A percentile compares a stretch with the other conserved stretches of the same genome.
These are phyloP conservation scores for Corinectria fuckeliana DNA, from an alignment of 2,329 filamentous ascomycete species.

Conservation along the genomic window DNA sequence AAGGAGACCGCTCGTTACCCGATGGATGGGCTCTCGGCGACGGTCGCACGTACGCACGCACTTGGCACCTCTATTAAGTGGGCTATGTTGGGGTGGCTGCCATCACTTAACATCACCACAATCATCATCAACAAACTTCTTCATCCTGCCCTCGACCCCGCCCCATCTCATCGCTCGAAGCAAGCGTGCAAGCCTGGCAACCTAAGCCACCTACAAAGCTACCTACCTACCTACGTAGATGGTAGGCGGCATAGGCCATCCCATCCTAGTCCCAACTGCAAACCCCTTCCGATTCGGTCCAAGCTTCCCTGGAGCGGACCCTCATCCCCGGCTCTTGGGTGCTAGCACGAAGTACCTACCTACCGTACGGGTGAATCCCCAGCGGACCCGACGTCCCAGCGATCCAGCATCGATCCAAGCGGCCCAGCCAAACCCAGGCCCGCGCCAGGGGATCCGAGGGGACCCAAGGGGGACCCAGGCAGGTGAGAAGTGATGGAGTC, in stretches of 20 bases:
- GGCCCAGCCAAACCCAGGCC: slow-evolving; percentile 1
- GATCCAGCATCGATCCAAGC: slow-evolving; percentile 22
- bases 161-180: slow-evolving; percentile 3
- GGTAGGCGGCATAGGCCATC: slow-evolving; percentile 21
- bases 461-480: slow-evolving; percentile 23
- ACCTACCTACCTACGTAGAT: too few relatives aligned
- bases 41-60: not conserved
- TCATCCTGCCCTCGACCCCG: slow-evolving; percentile 13
- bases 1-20: not conserved
- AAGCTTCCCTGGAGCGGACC: slow-evolving; percentile 33
- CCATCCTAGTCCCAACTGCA: not conserved
- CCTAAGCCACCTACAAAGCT: too few relatives aligned
- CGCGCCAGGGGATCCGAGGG: not conserved
- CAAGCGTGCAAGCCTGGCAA: slow-evolving; percentile 7
- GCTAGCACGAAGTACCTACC: slow-evolving; percentile 29
- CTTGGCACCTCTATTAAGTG: slow-evolving; percentile 17
- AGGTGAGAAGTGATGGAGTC: slow-evolving; percentile 4
- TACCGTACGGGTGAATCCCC: slow-evolving; percentile 15
- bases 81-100: slow-evolving; percentile 11
- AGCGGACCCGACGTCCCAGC: slow-evolving; percentile 4
- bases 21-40: not conserved
- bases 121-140: slow-evolving; percentile 21
- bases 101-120: not conserved
- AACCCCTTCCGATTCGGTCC: slow-evolving; percentile 29
- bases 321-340: slow-evolving; percentile 32